Percentiles rank a stretch among this genome's conserved stretches.
These are phyloP conservation scores for Sugiyamaella novakii DNA, from an alignment of 1,139 yeast species.

Conservation along the genomic window DNA sequence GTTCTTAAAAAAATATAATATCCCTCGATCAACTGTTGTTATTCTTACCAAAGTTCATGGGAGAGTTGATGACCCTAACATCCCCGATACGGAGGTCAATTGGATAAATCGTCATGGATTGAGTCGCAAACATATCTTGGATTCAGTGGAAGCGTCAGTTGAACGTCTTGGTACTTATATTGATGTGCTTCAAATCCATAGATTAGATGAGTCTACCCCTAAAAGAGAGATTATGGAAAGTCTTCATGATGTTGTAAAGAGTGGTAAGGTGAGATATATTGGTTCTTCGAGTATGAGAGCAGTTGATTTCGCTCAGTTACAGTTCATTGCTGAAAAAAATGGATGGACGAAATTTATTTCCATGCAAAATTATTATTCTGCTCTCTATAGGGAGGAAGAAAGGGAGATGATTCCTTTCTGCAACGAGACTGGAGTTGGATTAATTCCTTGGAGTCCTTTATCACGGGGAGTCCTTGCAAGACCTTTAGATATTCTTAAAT, in stretches of 20 bases:
- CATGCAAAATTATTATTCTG: constrained; percentile 61
- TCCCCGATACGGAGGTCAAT: constrained; percentile 18
- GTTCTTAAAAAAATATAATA: constrained; percentile 45
- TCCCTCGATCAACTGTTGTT: constrained; percentile 46
- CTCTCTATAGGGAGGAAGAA: constrained; percentile 62
- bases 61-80: constrained; percentile 34
- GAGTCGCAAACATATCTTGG: constrained; percentile 56
- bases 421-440: constrained; percentile 50
- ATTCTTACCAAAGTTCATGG: constrained; percentile 32
- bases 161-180: constrained; percentile 67
- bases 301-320: constrained; percentile 50
- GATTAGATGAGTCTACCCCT: constrained; percentile 50
- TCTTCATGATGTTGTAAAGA: constrained; percentile 53
- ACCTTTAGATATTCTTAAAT: constrained; percentile 36
- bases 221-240: constrained; percentile 57
- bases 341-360: constrained; percentile 59
- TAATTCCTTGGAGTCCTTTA: constrained; percentile 56
- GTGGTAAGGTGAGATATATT: constrained; percentile 54
- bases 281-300: constrained; percentile 61
- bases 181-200: constrained; percentile 77
- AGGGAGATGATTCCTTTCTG: constrained; percentile 61
- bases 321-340: constrained; percentile 52
- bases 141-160: constrained; percentile 53
- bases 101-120: constrained; percentile 47
- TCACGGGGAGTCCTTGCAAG: constrained; percentile 53